phyloP scores from a whole-genome alignment of 2,329 filamentous ascomycete genomes.

The Aspergillus fischeri region DNA sequence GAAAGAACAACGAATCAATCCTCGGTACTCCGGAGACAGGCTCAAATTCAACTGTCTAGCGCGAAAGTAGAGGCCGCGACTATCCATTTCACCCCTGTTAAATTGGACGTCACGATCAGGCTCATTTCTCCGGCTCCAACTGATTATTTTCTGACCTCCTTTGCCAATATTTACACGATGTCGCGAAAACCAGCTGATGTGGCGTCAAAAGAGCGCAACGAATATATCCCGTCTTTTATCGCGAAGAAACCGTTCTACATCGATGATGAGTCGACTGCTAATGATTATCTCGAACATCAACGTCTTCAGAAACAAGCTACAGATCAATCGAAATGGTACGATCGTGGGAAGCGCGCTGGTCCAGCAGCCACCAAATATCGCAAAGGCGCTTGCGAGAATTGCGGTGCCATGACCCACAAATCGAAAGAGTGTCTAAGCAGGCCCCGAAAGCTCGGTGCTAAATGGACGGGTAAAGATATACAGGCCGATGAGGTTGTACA shows the following conservation, averaged over 20 bases:
- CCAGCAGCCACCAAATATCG: conserved; percentile 93
- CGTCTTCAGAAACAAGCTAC: conserved; percentile 69
- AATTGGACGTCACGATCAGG: conserved; percentile 7
- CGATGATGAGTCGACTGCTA: conserved; percentile 66
- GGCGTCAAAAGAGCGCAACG: conserved; percentile 80
- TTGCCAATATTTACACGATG: conserved; percentile 23
- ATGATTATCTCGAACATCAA: conserved; percentile 95
- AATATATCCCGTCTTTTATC: conserved; percentile 98
- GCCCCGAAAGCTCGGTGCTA: conserved; percentile 83
- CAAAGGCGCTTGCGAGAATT: conserved; percentile 98
- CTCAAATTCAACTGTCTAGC: neutral
- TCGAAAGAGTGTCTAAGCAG: conserved; percentile 88
- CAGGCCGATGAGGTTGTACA: conserved; percentile 86
- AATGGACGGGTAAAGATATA: conserved; percentile 89
- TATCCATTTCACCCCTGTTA: conserved; percentile 5
- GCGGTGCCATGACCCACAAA: conserved; percentile 94
- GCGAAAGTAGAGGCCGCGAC: neutral
- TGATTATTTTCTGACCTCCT: neutral
- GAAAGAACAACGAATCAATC: neutral
- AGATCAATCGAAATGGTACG: conserved; percentile 81
- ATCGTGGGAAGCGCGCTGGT: conserved; percentile 76
- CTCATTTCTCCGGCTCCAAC: neutral
- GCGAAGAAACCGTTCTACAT: conserved; percentile 97
- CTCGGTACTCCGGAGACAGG: neutral
- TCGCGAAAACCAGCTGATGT: conserved; percentile 51